A percentile compares a stretch with the other conserved stretches of the same genome.
phyloP scores from a whole-genome alignment of 129 eudicot species.

The Saussurea involucrata region DNA sequence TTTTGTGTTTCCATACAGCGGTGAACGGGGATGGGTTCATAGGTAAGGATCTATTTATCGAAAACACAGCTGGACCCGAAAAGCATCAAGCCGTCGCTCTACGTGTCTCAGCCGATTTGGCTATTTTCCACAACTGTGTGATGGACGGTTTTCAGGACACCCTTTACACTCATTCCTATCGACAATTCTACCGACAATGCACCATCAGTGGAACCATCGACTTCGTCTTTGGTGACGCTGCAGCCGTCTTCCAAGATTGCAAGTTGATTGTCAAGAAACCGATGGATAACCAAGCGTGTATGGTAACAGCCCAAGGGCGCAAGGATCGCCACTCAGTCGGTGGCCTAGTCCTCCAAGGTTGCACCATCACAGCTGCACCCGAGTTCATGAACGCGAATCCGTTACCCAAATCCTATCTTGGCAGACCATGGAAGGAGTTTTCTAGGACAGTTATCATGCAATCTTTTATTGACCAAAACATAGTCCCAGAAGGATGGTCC shows the following conservation, averaged over 20 bases:
- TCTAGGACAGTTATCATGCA: conserved; percentile 48
- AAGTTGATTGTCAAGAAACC: conserved; percentile 37
- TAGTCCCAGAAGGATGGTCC: conserved; percentile 55
- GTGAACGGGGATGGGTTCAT: conserved; percentile 59
- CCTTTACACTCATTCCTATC: conserved; percentile 28
- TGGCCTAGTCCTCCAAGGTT: conserved; percentile 44
- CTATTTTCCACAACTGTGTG: conserved; percentile 34
- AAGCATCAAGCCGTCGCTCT: conserved; percentile 76
- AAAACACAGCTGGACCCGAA: conserved; percentile 56
- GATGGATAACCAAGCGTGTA: conserved; percentile 31
- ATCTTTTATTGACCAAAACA: conserved; percentile 29
- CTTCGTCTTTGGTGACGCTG: conserved; percentile 59
- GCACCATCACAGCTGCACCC: conserved; percentile 33
- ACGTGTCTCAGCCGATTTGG: conserved; percentile 40
- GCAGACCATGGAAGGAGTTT: conserved; percentile 52
- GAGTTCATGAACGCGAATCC: conserved; percentile 14
- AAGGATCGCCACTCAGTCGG: conserved; percentile 27
- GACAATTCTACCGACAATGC: conserved; percentile 55
- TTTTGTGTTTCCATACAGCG: conserved; percentile 29
- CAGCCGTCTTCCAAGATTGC: conserved; percentile 56
- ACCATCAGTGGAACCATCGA: conserved; percentile 52
- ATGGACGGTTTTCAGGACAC: conserved; percentile 36
- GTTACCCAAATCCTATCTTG: conserved; percentile 34
- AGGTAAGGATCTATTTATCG: conserved; percentile 58
- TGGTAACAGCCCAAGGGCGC: conserved; percentile 59